phyloP scores from a whole-genome alignment of 345 rosid species.

The Eutrema heterophyllum region DNA sequence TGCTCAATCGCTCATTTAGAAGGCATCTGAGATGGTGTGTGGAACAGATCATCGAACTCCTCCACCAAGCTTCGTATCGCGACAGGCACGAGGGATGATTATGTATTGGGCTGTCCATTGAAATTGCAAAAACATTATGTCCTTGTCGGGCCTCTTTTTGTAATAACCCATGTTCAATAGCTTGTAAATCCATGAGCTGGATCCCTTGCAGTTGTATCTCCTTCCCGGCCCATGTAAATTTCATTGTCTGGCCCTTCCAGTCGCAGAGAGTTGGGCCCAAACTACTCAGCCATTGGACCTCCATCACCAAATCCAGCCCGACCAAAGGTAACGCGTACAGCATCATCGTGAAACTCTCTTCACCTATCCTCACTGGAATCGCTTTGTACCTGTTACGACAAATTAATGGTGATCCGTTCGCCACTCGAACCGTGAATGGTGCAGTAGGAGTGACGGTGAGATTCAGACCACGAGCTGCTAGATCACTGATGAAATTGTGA shows the following conservation, averaged over 20 bases:
- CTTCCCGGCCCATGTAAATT: not conserved
- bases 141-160: not conserved
- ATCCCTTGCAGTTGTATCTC: accelerated
- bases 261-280: not conserved
- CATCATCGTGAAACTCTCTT: accelerated
- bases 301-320: not conserved
- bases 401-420: not conserved
- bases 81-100: accelerated
- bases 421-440: no score
- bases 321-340: no score
- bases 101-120: no score
- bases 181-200: accelerated
- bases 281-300: not conserved
- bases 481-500: no score
- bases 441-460: no score
- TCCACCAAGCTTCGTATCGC: no score
- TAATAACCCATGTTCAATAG: accelerated
- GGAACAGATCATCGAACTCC: not conserved
- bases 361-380: not conserved
- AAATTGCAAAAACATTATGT: no score
- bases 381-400: not conserved
- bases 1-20: no score
- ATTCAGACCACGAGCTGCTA: no score
- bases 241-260: not conserved
- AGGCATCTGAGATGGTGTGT: not conserved